Evolutionary conservation across 257 asterid genomes (phyloP), one percentile per base, ranked within the genome.

Genomic region (Euphrasia confusa): DNA sequence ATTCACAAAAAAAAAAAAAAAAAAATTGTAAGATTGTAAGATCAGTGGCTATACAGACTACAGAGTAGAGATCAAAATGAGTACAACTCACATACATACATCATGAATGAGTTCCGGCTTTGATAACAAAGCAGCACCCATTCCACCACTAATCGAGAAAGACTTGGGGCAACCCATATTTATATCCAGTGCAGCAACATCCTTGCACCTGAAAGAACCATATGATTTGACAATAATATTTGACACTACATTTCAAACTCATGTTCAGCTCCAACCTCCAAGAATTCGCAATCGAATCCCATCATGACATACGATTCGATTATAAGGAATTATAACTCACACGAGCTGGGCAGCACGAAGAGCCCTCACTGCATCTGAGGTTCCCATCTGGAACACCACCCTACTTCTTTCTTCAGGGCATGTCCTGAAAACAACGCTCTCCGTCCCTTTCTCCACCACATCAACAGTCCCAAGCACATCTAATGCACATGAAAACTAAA

Each of bases 101-200:
- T 91, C 98, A 57, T 84, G 95, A 70, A 91, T 88, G 50, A 91
- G 95, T 47, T 91, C 98, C 17, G 98, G 98, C 74, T 88, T 91
- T 61, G 79, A 49, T 77, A 91, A 76, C 73, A 91, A 74, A 27
- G 98, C 95, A 72, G 98, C 94, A 72, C 98, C 98, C 98, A 91
- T 91, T 74, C 98, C 96, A 72, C 98, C 98, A 73, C 95, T 88
- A 61, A 86, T 60, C 30, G 98, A 91, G 72, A 91, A 91, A 6
- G 96, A 69, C 77, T 68, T 91, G 54, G 98, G 98, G 77, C 98
- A 91, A 66, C 98, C 98, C 98, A 91, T 91, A 72, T 91, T 91
- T 68, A 91, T 74, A 71, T 91, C 98, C 54, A 91, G 80, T 11
- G 98, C 95, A 64, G 96, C 92, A 68, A 91, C 95, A 75, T 88